Percentiles rank a stretch among this genome's conserved stretches.
Evolutionary conservation across 108 stramenopile species (phyloP).

Genomic region (Discostella stelligeroides): DNA sequence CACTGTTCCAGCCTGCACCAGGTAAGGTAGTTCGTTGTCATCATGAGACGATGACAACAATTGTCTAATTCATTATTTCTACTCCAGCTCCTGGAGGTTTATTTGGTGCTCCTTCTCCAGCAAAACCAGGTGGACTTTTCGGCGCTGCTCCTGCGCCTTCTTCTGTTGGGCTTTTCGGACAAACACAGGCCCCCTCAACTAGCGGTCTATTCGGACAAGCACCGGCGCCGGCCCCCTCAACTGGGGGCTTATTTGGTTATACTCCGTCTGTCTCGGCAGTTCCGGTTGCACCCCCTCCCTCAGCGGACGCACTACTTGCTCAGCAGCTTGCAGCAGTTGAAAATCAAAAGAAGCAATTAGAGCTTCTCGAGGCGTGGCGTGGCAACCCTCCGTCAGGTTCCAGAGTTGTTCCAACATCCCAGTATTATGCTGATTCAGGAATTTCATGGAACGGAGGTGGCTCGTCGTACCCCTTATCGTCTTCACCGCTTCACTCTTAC

Average conservation of each 20-base stretch:
- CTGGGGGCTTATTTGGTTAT: constrained; percentile 63
- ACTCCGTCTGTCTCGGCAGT: constrained; percentile 56
- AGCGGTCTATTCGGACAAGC: constrained; percentile 54
- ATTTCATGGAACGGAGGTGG: constrained; percentile 33
- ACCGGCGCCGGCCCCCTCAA: constrained; percentile 58
- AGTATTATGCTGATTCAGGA: constrained; percentile 32
- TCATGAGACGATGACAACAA: background rate
- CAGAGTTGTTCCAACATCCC: constrained; percentile 49
- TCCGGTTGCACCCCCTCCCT: constrained; percentile 51
- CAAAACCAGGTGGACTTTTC: constrained; percentile 64
- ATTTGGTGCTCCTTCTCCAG: constrained; percentile 57
- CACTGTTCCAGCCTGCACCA: constrained; percentile 23
- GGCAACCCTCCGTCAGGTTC: constrained; percentile 50
- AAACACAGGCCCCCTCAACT: constrained; percentile 62
- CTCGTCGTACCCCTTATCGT: constrained; percentile 35
- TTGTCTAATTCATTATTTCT: background rate
- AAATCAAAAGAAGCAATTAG: constrained; percentile 73
- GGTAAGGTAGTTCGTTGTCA: constrained; percentile 5
- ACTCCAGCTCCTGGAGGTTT: constrained; percentile 50
- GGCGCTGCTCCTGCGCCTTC: constrained; percentile 59
- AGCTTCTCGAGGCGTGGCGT: constrained; percentile 73
- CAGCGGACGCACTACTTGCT: constrained; percentile 68
- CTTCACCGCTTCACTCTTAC: constrained; percentile 35
- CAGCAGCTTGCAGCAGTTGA: constrained; percentile 81
- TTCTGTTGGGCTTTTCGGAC: constrained; percentile 71